A percentile compares a stretch with the other conserved stretches of the same genome.
phyloP scores from a whole-genome alignment of 2,329 filamentous ascomycete species.

The Diatrype stigma region DNA sequence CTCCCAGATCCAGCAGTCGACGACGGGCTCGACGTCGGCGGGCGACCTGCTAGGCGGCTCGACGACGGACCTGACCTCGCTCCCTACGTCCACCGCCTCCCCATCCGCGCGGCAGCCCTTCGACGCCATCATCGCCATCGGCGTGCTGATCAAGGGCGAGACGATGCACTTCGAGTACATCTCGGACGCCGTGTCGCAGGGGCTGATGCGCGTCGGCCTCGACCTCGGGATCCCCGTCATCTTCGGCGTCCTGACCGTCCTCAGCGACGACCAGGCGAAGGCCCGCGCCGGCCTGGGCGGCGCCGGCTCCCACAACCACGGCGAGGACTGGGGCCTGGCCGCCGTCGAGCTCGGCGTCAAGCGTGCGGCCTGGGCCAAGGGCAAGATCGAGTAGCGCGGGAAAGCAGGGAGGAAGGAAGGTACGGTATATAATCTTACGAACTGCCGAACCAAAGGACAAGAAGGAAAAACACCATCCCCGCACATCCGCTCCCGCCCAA shows the following conservation, averaged over 20 bases:
- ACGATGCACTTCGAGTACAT: conserved; percentile 99
- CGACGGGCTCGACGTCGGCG: conserved; percentile 59
- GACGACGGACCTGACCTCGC: conserved; percentile 61
- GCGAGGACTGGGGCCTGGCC: conserved; percentile 91
- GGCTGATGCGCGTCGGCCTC: conserved; percentile 89
- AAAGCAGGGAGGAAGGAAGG: not conserved
- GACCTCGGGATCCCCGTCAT: conserved; percentile 86
- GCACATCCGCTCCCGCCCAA: too few species aligned
- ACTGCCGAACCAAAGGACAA: too few species aligned
- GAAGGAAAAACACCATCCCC: not conserved
- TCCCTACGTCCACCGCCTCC: conserved; percentile 34
- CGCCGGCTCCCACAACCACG: conserved; percentile 78
- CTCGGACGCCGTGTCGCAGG: conserved; percentile 82
- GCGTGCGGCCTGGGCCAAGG: conserved; percentile 76
- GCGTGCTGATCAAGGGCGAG: conserved; percentile 95
- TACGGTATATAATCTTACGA: too few species aligned
- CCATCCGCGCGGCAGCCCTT: conserved; percentile 55
- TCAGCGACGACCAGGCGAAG: conserved; percentile 83
- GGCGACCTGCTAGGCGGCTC: conserved; percentile 71
- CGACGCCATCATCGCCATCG: conserved; percentile 91
- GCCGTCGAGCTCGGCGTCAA: conserved; percentile 93
- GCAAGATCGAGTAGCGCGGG: conserved; percentile 46
- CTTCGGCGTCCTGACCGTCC: conserved; percentile 85
- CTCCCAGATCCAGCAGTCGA: conserved; percentile 77
- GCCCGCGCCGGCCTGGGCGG: conserved; percentile 72